Base-by-base conservation (phyloP, 192 early-diverging fungal species). In the Coemansia sp. region DNA sequence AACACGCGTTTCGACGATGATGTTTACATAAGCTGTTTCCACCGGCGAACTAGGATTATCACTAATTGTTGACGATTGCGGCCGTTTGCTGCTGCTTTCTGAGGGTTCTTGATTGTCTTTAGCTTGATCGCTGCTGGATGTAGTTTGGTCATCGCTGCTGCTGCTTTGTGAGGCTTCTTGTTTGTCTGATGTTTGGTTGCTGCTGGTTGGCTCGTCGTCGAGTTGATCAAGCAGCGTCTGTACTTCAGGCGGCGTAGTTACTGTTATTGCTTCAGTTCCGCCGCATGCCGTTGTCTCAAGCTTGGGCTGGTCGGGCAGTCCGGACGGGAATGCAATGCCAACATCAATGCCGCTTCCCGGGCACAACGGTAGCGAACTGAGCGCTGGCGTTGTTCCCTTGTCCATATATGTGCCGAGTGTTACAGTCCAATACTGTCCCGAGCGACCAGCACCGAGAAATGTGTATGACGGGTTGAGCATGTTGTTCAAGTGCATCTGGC, bases 391-490 rank as follows among this genome's bases (percentile, higher is more conserved):
- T 7, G 36, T 36, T 1, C 40, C 23, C 2, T 26, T 37, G 47
- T 73, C 64, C 34, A 60, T 14, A 10, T 64, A 64, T 2, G 64
- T 51, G 14, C 59, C 71, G 65, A 81, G 66, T 10, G 51, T 50
- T 2, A 74, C 56, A 0, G 62, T 65, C 78, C 78, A 81, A 59
- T 56, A 81, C 65, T 81, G 72, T 15, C 78, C 78, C 28, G 72
- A 74, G 6, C 78, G 64, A 0, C 78, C 78, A 19, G 53, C 64
- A n/a, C 78, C 78, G 15, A 81, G 22, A 57, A 65, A 74, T 8
- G 58, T 67, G 19, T 51, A 68, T 0, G 20, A 22, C 1, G 48
- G 47, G 15, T 61, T 55, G 17, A 81, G 57, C 2, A 81, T 81
- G 46, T 74, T 74, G 65, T 66, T 46, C 31, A 81, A 36, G 19